phyloP scores from a whole-genome alignment of 164 flowering plant genomes.

The Magnolia changhungtana region DNA sequence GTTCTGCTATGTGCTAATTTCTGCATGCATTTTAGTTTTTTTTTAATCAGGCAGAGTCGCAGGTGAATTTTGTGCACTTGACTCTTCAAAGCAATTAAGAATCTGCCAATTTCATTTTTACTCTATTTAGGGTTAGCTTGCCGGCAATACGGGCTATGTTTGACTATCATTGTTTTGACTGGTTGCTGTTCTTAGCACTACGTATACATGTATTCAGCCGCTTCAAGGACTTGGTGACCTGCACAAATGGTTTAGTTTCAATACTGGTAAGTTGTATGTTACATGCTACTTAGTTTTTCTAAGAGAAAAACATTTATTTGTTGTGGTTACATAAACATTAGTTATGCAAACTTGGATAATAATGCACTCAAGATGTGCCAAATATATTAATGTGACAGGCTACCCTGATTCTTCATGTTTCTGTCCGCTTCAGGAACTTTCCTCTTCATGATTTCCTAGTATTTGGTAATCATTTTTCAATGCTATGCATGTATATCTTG shows the following conservation, averaged over 20 bases:
- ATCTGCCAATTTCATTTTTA: not conserved
- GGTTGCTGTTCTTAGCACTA: slow-evolving; percentile 91
- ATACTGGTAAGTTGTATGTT: slow-evolving; percentile 61
- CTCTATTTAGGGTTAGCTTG: not conserved
- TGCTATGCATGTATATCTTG: slow-evolving; percentile 2
- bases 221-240: slow-evolving; percentile 85
- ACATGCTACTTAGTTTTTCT: not conserved
- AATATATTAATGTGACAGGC: slow-evolving; percentile 49
- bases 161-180: slow-evolving; percentile 83
- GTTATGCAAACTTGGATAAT: not conserved
- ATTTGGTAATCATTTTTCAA: slow-evolving; percentile 52
- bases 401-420: slow-evolving; percentile 78
- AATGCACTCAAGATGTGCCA: slow-evolving; percentile 3
- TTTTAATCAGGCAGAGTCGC: slow-evolving; percentile 71
- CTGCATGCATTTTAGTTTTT: not conserved
- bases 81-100: slow-evolving; percentile 78
- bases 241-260: slow-evolving; percentile 84
- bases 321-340: no score
- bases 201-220: slow-evolving; percentile 84
- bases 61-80: slow-evolving; percentile 76
- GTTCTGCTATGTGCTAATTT: not conserved
- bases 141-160: slow-evolving; percentile 30
- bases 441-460: slow-evolving; percentile 40
- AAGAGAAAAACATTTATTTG: not conserved
- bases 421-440: slow-evolving; percentile 67